Evolutionary conservation across 441 rosid genomes (phyloP).

Genomic region (Euphorbia celastroides): DNA sequence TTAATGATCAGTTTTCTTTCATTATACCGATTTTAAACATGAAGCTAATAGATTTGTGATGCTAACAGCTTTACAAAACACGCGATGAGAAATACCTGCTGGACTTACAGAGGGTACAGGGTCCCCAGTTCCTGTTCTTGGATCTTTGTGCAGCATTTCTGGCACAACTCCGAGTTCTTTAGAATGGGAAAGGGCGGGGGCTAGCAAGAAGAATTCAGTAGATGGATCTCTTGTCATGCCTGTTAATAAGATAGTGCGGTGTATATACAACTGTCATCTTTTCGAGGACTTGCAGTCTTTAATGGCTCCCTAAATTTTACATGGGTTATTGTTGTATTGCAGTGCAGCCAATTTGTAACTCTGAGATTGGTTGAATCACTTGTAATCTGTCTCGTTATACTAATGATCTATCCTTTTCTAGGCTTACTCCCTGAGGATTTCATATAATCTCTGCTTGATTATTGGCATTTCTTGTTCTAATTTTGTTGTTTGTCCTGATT

Average conservation of each 20-base stretch:
- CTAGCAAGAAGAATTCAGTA: conserved; percentile 15
- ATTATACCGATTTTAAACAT: too few relatives aligned
- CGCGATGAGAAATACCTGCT: conserved; percentile 87
- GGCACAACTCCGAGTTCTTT: conserved; percentile 87
- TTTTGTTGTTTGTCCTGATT: too few relatives aligned
- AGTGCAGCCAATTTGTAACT: conserved; percentile 9
- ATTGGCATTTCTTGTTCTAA: too few relatives aligned
- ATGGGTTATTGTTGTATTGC: conserved; percentile 23
- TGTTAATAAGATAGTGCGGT: conserved; percentile 26
- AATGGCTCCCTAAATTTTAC: conserved; percentile 25
- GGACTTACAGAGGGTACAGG: conserved; percentile 90
- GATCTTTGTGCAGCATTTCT: conserved; percentile 98
- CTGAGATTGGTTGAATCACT: conserved; percentile 6
- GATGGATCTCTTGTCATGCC: conserved; percentile 19
- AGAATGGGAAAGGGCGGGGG: conserved; percentile 13
- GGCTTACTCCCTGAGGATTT: conserved; percentile 8
- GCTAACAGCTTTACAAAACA: conserved; percentile 80
- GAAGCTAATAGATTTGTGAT: background rate
- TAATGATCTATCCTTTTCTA: background rate
- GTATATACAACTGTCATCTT: conserved; percentile 27
- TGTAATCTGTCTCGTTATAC: conserved; percentile 10
- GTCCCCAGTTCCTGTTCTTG: conserved; percentile 94
- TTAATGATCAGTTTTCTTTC: background rate
- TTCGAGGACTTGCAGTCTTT: background rate
- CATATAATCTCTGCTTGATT: conserved; percentile 4